Percentiles rank a stretch among this genome's conserved stretches.
phyloP scores from a whole-genome alignment of 192 early-diverging fungal species.

The Lobulomyces angularis region DNA sequence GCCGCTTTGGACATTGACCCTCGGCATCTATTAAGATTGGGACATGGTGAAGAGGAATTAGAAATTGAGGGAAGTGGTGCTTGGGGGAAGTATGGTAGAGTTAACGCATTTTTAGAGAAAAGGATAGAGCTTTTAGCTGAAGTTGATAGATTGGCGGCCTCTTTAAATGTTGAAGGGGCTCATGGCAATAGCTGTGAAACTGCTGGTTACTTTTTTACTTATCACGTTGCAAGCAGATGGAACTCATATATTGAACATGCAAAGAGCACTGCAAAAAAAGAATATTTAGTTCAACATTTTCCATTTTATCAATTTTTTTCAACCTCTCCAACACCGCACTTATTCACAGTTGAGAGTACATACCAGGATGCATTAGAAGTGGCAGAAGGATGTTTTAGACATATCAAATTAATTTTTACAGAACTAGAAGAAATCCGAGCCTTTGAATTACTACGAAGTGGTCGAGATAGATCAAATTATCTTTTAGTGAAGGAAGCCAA shows the following conservation, averaged over 20 bases:
- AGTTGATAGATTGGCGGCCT: slow-evolving; percentile 65
- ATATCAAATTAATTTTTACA: slow-evolving; percentile 67
- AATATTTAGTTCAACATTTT: slow-evolving; percentile 43
- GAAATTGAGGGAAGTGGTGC: slow-evolving; percentile 51
- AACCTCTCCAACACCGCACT: slow-evolving; percentile 47
- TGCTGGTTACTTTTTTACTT: slow-evolving; percentile 74
- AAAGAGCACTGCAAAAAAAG: slow-evolving; percentile 11
- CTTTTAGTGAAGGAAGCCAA: slow-evolving; percentile 88
- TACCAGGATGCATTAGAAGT: slow-evolving; percentile 38
- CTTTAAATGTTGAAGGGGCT: slow-evolving; percentile 66
- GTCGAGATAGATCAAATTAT: slow-evolving; percentile 75
- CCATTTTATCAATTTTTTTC: slow-evolving; percentile 75
- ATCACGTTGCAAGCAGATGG: slow-evolving; percentile 70
- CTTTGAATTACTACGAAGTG: slow-evolving; percentile 78
- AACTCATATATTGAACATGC: slow-evolving; percentile 36
- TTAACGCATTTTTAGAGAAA: slow-evolving; percentile 80
- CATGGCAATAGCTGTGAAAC: slow-evolving; percentile 88
- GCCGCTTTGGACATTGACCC: slow-evolving; percentile 81
- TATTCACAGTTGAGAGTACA: slow-evolving; percentile 33
- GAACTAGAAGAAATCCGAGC: slow-evolving; percentile 84
- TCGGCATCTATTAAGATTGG: slow-evolving; percentile 84
- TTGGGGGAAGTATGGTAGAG: slow-evolving; percentile 88
- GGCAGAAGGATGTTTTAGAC: slow-evolving; percentile 68
- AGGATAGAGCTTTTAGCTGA: slow-evolving; percentile 58
- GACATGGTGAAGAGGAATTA: slow-evolving; percentile 86